Evolutionary conservation across 2,329 filamentous ascomycete species (phyloP), one percentile per base, ranked within the genome.

Genomic region (Alternaria triticina): DNA sequence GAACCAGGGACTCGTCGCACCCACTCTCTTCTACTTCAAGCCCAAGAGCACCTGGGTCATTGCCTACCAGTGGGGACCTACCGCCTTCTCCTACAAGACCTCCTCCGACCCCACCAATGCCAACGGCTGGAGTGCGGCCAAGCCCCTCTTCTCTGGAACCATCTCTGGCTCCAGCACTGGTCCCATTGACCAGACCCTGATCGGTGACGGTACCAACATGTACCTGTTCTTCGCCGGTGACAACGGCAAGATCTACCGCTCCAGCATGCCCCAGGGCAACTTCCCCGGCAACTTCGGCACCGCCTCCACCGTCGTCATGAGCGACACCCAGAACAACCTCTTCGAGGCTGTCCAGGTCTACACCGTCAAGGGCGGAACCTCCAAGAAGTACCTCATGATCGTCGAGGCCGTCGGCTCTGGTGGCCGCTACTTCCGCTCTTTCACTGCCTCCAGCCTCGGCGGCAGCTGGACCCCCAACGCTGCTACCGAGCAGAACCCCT

Each of bases 341-440:
- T 90, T 90, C 75, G 89, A 91, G 72, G 88, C 88, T 0, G 87
- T 90, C 0, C 86, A 90, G 70, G 89, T 91, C 47, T 91, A 91
- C 80, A 89, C 83, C 2, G 70, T 90, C 61, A 49, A 83, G 30
- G 86, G 85, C 27, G 59, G 59, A 36, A 27, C 55, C 81, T 85
- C 68, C 82, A 81, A 66, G 36, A 78, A 84, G 66, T 91, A 90
- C 77, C 85, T 91, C 59, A 90, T 91, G 87, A 84, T 91, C n/a
- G 87, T 91, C 33, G 89, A 91, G 76, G 82, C 87, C 0, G 85
- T 87, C 46, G 88, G 89, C 1, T 40, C 76, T 0, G 78, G 83
- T 30, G 88, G 88, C 1, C 84, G 89, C 3, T 91, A 86, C 78
- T 90, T 91, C 85, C 87, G 89, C 61, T 90, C 88, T 1, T 91